Evolutionary conservation across 164 flowering plant genomes (phyloP), one percentile per base, ranked within the genome.

Genomic region (Berberis thunbergii): DNA sequence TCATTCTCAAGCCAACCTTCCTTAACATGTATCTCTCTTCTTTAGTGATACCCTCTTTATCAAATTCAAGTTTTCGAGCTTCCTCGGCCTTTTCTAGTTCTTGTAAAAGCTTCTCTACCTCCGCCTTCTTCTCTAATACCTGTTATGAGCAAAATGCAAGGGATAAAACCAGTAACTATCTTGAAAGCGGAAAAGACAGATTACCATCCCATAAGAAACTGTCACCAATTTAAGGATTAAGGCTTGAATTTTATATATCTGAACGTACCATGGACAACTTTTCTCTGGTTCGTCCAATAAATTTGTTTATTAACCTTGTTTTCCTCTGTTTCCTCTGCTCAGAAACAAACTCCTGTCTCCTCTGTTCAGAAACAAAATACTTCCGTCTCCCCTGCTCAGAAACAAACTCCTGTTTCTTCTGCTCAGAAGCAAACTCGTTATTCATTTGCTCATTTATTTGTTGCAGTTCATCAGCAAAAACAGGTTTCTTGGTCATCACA

Each of bases 21-120:
- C 84, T 76, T 46, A 94, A 80, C 98, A 94, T 88, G 64, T 82
- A 86, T 75, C 91, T 87, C 72, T 94, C 98, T 80, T 94, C 98
- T 81, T 80, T 80, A 44, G 86, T 87, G 55, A 94, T 86, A 48
- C 92, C 96, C 77, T 91, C 96, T 71, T 79, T 86, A 74, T 86
- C 95, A 7, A 76, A 49, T 45, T 80, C 91, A 54, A 76, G 75
- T 69, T 76, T 70, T 72, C 71, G 74, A 38, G 71, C 63, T 5
- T 62, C 72, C 68, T 82, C 79, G 41, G 63, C 67, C 57, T 77
- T 69, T 76, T 86, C 95, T 55, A 88, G 78, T 67, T 88, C 80
- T 45, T 72, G 81, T 39, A 94, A 81, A 74, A 88, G 79, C 76
- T 79, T 75, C 79, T 90, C 97, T 26, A 97, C 96, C 60, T 74